phyloP scores from a whole-genome alignment of 345 rosid species.

The Euphorbia peplus region DNA sequence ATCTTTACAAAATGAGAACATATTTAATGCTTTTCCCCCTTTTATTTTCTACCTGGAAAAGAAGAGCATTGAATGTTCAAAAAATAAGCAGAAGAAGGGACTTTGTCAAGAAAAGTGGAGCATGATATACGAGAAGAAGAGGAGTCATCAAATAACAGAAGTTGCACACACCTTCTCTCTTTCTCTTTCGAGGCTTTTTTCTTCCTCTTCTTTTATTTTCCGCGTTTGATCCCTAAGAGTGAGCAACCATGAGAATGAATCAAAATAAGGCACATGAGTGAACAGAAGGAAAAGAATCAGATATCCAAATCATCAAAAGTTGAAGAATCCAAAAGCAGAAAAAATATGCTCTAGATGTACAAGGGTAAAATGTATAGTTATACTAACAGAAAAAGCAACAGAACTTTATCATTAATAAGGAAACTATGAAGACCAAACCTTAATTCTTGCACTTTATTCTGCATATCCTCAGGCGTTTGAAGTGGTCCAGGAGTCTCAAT shows the following conservation, averaged over 20 bases:
- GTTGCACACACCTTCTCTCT: conserved; percentile 64
- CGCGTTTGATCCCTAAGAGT: conserved; percentile 47
- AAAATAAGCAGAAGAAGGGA: not conserved
- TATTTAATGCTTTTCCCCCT: not conserved
- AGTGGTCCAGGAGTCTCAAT: conserved; percentile 51
- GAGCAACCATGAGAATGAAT: conserved; percentile 11
- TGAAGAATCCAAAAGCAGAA: not conserved
- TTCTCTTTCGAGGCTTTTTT: conserved; percentile 44
- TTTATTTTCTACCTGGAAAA: not conserved
- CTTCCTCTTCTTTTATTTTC: conserved; percentile 47
- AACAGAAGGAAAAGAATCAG: not conserved
- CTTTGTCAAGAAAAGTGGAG: not conserved
- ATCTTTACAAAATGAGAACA: not conserved
- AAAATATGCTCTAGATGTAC: not conserved
- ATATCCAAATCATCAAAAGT: not conserved
- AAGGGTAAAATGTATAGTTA: not conserved
- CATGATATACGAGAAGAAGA: not conserved
- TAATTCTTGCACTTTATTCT: conserved; percentile 48
- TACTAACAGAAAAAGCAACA: not conserved
- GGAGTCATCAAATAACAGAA: not conserved
- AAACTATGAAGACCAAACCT: conserved; percentile 34
- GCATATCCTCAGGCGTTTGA: conserved; percentile 39
- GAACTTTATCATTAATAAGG: not conserved
- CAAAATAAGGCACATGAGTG: conserved; percentile 2
- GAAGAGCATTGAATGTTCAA: not conserved